A percentile compares a stretch with the other conserved stretches of the same genome.
phyloP scores from a whole-genome alignment of 345 rosid species.

The Cardamine occulta region DNA sequence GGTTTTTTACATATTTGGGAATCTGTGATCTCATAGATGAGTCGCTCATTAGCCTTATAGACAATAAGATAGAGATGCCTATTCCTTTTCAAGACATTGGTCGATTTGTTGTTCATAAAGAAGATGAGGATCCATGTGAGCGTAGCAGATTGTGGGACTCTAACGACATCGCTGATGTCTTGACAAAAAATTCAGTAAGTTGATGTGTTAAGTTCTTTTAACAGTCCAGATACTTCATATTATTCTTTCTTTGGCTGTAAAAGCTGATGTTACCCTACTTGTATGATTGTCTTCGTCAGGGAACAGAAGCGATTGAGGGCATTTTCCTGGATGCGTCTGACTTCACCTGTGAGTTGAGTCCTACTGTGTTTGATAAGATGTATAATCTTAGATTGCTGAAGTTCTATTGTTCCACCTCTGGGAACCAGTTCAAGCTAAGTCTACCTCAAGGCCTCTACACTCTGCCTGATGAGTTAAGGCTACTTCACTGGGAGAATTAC shows the following conservation, averaged over 20 bases:
- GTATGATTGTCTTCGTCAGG: too few species aligned
- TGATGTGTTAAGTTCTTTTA: not conserved
- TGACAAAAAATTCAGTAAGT: constrained; percentile 29
- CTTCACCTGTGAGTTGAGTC: not conserved
- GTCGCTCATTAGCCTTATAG: constrained; percentile 33
- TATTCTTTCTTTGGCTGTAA: too few species aligned
- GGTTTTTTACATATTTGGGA: constrained; percentile 30
- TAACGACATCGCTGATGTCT: constrained; percentile 25
- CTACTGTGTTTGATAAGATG: constrained; percentile 27
- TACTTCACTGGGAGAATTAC: constrained; percentile 35
- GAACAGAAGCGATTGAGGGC: too few species aligned
- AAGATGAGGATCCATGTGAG: constrained; percentile 28
- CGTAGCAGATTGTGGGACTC: constrained; percentile 39
- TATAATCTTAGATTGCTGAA: constrained; percentile 29
- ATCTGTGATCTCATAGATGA: constrained; percentile 43
- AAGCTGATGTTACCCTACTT: too few species aligned
- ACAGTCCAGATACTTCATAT: too few species aligned
- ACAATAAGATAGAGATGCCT: constrained; percentile 27
- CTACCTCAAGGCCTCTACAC: constrained; percentile 7
- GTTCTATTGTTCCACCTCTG: constrained; percentile 6
- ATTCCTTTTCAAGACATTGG: constrained; percentile 40
- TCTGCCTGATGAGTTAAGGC: constrained; percentile 32
- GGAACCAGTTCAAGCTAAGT: not conserved
- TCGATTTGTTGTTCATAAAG: constrained; percentile 29
- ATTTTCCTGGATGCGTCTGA: too few species aligned